Conservation (phyloP, 2,329 filamentous ascomycete genomes). For the Curvularia lunata region DNA sequence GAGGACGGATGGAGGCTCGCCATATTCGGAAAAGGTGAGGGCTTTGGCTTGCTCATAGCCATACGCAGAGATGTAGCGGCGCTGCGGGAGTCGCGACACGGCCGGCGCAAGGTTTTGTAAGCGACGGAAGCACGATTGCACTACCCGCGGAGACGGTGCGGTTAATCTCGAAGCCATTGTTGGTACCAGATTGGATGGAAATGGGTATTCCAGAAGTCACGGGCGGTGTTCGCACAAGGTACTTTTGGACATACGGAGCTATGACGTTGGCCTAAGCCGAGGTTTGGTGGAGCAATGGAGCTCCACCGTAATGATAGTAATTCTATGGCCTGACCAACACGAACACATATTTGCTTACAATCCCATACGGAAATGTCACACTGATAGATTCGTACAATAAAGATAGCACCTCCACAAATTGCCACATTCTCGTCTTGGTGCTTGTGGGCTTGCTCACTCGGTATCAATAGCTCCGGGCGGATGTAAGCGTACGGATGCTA, state of each 20-base stretch:
- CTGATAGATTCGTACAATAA: not conserved
- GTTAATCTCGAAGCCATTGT: slow-evolving; percentile 39
- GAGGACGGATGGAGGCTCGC: slow-evolving; percentile 74
- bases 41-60: slow-evolving; percentile 86
- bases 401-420: not conserved
- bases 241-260: slow-evolving; percentile 26
- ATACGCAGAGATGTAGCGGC: slow-evolving; percentile 64
- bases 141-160: slow-evolving; percentile 23
- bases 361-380: not conserved
- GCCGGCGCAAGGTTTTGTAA: slow-evolving; percentile 14
- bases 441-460: not conserved
- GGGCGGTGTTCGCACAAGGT: slow-evolving; percentile 11
- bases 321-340: not conserved
- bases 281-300: slow-evolving; percentile 25
- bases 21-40: slow-evolving; percentile 76
- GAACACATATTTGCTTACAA: not conserved
- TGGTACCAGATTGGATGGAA: not conserved
- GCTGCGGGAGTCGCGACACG: slow-evolving; percentile 28
- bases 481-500: not conserved
- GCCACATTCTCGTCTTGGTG: not conserved
- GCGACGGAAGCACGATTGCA: slow-evolving; percentile 31
- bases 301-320: not conserved
- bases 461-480: not conserved
- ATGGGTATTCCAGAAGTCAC: slow-evolving; percentile 8
- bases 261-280: slow-evolving; percentile 39